Percentiles rank a stretch among this genome's conserved stretches.
These are phyloP conservation scores for Colletotrichum sp. DNA, from an alignment of 2,329 filamentous ascomycete species.

Conservation along the genomic window DNA sequence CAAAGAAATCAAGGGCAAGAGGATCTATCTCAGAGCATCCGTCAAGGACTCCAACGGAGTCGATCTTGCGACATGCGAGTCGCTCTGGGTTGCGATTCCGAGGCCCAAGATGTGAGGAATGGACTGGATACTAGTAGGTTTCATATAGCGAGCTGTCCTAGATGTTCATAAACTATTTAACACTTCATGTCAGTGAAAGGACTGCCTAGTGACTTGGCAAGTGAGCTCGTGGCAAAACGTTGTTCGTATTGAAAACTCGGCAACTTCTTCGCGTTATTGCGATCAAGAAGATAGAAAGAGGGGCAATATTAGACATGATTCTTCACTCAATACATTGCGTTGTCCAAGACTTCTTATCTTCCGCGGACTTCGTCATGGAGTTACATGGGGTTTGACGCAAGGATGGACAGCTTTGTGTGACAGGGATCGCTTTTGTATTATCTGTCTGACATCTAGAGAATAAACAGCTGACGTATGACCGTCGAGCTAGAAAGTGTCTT, in stretches of 20 bases:
- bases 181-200: not conserved
- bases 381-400: not conserved
- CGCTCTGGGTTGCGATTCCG: constrained; percentile 11
- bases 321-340: not conserved
- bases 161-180: not conserved
- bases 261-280: not conserved
- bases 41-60: constrained; percentile 33
- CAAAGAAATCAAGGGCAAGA: constrained; percentile 37
- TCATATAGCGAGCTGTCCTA: not conserved
- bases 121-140: not conserved
- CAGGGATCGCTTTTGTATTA: not conserved
- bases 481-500: not conserved
- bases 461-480: constrained; percentile 25
- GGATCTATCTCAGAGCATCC: constrained; percentile 33
- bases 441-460: not conserved
- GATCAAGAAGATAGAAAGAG: not conserved
- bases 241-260: not conserved
- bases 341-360: not conserved
- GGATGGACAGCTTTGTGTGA: not conserved
- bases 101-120: not conserved
- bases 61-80: constrained; percentile 31
- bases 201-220: not conserved
- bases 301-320: not conserved
- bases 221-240: not conserved
- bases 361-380: not conserved